phyloP scores from a whole-genome alignment of 1,139 yeast genomes.

The Arxiozyma telluris region DNA sequence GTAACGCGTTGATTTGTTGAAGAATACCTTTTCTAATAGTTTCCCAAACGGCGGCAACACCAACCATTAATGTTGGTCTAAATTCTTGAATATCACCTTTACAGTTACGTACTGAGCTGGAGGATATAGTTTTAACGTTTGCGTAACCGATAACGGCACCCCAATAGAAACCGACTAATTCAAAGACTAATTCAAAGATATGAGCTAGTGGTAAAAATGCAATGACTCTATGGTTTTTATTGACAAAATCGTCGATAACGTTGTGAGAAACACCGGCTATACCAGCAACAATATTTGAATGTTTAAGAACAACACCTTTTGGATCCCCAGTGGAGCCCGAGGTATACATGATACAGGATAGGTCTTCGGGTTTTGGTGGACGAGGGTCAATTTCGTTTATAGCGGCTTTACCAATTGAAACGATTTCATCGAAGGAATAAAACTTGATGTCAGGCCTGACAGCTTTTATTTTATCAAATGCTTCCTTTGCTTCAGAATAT shows the following conservation, averaged over 20 bases:
- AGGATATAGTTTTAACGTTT: conserved; percentile 83
- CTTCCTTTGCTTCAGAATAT: conserved; percentile 47
- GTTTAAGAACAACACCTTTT: conserved; percentile 87
- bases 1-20: conserved; percentile 60
- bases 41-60: conserved; percentile 99
- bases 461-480: conserved; percentile 48
- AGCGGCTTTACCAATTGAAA: conserved; percentile 51
- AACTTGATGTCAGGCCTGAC: conserved; percentile 72
- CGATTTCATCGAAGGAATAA: conserved; percentile 55
- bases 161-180: conserved; percentile 74
- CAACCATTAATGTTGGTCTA: conserved; percentile 91
- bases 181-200: conserved; percentile 78
- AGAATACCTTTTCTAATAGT: conserved; percentile 86
- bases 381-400: conserved; percentile 28
- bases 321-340: conserved; percentile 98
- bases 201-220: conserved; percentile 95
- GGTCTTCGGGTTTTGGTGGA: conserved; percentile 63
- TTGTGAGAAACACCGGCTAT: conserved; percentile 69
- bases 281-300: conserved; percentile 72
- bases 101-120: conserved; percentile 73
- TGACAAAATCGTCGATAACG: conserved; percentile 45
- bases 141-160: conserved; percentile 89
- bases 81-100: conserved; percentile 80
- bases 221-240: conserved; percentile 55
- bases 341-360: conserved; percentile 93